These are phyloP conservation scores for Venturia asperata DNA, from an alignment of 2,329 filamentous ascomycete genomes.

Conservation along the genomic window DNA sequence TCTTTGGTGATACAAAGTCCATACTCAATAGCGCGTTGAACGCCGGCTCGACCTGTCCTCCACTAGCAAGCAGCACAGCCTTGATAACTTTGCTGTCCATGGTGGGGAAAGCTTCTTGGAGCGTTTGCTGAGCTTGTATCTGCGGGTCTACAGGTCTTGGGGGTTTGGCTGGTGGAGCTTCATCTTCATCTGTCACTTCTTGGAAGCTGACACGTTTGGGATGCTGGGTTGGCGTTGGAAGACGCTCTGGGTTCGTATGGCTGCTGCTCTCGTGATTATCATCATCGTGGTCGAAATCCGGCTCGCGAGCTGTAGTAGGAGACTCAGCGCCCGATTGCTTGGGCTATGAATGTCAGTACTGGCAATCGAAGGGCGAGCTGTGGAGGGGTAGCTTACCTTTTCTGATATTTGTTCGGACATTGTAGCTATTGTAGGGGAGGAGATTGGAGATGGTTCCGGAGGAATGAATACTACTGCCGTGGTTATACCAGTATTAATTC, in stretches of 20 bases:
- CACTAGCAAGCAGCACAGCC: constrained; percentile 79
- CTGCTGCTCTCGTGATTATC: constrained; percentile 43
- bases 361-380: neutral
- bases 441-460: neutral
- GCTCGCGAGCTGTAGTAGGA: constrained; percentile 33
- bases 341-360: neutral
- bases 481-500: neutral
- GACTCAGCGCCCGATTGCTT: constrained; percentile 26
- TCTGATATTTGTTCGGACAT: constrained; percentile 17
- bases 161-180: constrained; percentile 65
- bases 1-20: constrained; percentile 23
- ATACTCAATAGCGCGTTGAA: constrained; percentile 88
- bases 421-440: neutral
- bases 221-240: constrained; percentile 35
- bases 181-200: constrained; percentile 44
- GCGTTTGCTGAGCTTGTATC: constrained; percentile 77
- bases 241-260: constrained; percentile 29
- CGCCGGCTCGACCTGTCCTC: constrained; percentile 80
- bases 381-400: constrained; percentile 10
- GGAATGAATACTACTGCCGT: neutral
- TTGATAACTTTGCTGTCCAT: constrained; percentile 77
- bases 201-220: constrained; percentile 43
- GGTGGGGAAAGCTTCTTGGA: constrained; percentile 87
- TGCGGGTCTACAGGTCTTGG: constrained; percentile 74
- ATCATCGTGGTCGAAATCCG: constrained; percentile 56